A percentile compares a stretch with the other conserved stretches of the same genome.
phyloP scores from a whole-genome alignment of 257 asterid genomes.

The Fraxinus anomala region DNA sequence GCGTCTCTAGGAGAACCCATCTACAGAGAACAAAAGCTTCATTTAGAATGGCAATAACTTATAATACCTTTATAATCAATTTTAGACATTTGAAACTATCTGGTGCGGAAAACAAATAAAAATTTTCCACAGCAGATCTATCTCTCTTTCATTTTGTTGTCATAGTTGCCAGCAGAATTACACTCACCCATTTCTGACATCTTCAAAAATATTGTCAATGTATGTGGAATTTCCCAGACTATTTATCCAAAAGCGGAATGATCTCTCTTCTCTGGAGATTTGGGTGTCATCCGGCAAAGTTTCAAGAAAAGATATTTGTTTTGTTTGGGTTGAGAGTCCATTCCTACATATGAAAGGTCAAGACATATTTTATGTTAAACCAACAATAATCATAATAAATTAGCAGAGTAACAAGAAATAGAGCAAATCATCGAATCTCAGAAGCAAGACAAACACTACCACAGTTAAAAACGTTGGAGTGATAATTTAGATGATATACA shows the following conservation, averaged over 20 bases:
- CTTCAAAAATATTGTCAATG: constrained; percentile 95
- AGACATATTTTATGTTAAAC: constrained; percentile 25
- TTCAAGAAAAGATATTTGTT: constrained; percentile 83
- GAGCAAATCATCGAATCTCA: neutral
- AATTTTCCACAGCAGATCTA: neutral
- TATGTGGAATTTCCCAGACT: constrained; percentile 79
- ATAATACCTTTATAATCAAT: neutral
- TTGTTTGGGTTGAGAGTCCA: constrained; percentile 84
- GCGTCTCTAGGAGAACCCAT: constrained; percentile 87
- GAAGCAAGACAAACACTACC: constrained; percentile 1
- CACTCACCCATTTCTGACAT: constrained; percentile 89
- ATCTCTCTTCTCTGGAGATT: constrained; percentile 88
- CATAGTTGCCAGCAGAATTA: constrained; percentile 13
- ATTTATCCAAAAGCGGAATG: constrained; percentile 91
- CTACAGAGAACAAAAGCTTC: constrained; percentile 42
- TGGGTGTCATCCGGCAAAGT: constrained; percentile 71
- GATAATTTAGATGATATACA: neutral
- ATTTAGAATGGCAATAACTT: constrained; percentile 20
- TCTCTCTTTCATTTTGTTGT: neutral
- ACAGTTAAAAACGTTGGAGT: constrained; percentile 3
- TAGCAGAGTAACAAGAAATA: neutral
- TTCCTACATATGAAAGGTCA: constrained; percentile 51
- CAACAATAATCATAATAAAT: neutral
- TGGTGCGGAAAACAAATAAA: neutral
- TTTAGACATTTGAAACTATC: constrained; percentile 9